A percentile compares a stretch with the other conserved stretches of the same genome.
phyloP scores from a whole-genome alignment of 176 grass and related monocot genomes.

The Secale cereale region DNA sequence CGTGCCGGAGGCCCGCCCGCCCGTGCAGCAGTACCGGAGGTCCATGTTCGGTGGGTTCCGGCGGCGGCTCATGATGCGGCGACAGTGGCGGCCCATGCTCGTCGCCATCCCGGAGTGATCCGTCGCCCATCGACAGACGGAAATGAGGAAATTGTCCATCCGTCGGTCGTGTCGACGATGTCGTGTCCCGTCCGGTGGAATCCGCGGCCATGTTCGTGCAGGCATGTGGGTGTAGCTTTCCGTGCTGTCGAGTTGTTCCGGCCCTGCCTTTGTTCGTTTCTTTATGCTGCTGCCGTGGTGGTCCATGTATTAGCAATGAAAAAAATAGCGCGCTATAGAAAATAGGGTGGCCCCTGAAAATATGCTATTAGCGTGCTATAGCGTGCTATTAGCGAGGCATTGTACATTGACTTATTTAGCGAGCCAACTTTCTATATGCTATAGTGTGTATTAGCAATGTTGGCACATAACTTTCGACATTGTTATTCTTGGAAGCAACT shows the following conservation, averaged over 20 bases:
- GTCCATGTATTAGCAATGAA: conserved; percentile 1
- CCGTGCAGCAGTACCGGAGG: conserved; percentile 33
- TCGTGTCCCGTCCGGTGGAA: background rate
- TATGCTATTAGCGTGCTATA: too few relatives aligned
- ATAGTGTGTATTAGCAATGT: conserved; percentile 13
- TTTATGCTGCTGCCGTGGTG: background rate
- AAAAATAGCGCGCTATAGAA: too few relatives aligned
- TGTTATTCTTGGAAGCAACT: background rate
- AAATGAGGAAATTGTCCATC: background rate
- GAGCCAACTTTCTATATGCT: too few relatives aligned
- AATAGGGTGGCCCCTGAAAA: too few relatives aligned
- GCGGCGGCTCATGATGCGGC: conserved; percentile 52
- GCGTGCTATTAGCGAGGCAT: too few relatives aligned
- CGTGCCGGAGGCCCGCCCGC: background rate
- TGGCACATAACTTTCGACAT: conserved; percentile 11
- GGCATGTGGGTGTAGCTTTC: conserved; percentile 19
- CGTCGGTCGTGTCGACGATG: background rate
- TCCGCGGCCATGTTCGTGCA: background rate
- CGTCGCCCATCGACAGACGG: background rate
- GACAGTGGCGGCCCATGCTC: conserved; percentile 72
- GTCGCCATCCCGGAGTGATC: conserved; percentile 87
- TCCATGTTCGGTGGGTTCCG: conserved; percentile 59
- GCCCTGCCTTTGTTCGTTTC: conserved; percentile 17
- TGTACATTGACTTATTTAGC: too few relatives aligned
- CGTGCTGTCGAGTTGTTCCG: background rate